phyloP scores from a whole-genome alignment of 1,284 basidiomycete species.

The Spongispora temasekensis region DNA sequence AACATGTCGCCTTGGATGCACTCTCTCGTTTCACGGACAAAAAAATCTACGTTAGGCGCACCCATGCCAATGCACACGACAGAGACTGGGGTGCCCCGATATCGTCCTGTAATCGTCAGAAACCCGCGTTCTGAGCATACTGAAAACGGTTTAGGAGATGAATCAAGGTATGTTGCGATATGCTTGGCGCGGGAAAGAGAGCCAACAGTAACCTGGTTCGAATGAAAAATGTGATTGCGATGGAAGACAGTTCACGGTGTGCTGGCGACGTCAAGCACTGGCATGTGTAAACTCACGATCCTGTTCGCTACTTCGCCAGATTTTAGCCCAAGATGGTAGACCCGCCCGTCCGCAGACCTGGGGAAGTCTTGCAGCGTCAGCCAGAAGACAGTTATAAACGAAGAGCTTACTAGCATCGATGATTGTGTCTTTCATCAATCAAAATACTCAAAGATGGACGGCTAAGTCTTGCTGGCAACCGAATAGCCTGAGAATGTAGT shows the following conservation, averaged over 20 bases:
- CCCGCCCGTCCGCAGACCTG: constrained; percentile 65
- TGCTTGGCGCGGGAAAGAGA: constrained; percentile 66
- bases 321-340: constrained; percentile 77
- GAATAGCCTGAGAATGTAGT: too few relatives aligned
- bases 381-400: constrained; percentile 2
- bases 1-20: constrained; percentile 77
- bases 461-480: not conserved
- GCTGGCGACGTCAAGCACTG: not conserved
- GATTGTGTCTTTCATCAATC: constrained; percentile 29
- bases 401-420: constrained; percentile 32
- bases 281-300: constrained; percentile 51
- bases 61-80: constrained; percentile 87
- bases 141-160: constrained; percentile 56
- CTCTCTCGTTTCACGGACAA: constrained; percentile 80
- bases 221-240: constrained; percentile 1
- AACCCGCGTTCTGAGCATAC: constrained; percentile 77
- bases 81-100: constrained; percentile 66
- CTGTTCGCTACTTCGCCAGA: constrained; percentile 80
- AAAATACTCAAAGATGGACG: too few relatives aligned
- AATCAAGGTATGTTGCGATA: constrained; percentile 65
- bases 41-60: constrained; percentile 79
- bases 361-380: constrained; percentile 66
- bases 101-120: constrained; percentile 78
- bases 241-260: not conserved
- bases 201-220: constrained; percentile 70